Evolutionary conservation across 73 alveolate species (phyloP).

Genomic region (Paraurostyla sp.): DNA sequence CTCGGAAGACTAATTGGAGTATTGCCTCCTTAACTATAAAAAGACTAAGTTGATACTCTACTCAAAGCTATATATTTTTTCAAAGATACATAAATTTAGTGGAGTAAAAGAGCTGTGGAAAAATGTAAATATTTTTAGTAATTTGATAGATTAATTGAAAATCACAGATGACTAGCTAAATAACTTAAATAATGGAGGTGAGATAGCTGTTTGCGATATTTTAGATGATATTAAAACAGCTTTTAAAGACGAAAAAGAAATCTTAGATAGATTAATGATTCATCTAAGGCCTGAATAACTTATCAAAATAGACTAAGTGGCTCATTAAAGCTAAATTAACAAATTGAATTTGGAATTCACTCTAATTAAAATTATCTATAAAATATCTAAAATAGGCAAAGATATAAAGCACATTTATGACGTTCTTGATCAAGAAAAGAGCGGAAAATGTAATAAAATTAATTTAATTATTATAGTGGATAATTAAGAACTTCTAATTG

Average conservation of each 20-base stretch:
- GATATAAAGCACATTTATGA: conserved; percentile 59
- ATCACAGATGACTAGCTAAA: conserved; percentile 17
- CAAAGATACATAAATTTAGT: background rate
- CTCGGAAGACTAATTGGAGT: background rate
- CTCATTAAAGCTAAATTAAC: background rate
- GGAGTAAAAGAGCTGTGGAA: conserved; percentile 17
- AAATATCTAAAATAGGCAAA: conserved; percentile 63
- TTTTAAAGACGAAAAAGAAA: conserved; percentile 52
- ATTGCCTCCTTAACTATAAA: background rate
- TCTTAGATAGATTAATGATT: conserved; percentile 25
- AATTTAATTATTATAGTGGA: conserved; percentile 25
- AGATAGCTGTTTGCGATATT: conserved; percentile 50
- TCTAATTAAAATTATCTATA: conserved; percentile 51
- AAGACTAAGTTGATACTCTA: background rate
- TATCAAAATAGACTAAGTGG: background rate
- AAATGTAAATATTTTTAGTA: background rate
- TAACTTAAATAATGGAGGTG: conserved; percentile 56
- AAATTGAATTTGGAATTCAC: conserved; percentile 47
- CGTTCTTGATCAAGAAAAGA: conserved; percentile 66
- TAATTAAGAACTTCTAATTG: conserved; percentile 20
- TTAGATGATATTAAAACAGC: background rate
- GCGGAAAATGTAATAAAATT: conserved; percentile 53
- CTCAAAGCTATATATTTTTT: background rate
- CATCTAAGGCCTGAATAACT: conserved; percentile 20
- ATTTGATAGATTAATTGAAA: background rate